Conservation (phyloP, 768 basidiomycete genomes). For the Lactarius psammicola region DNA sequence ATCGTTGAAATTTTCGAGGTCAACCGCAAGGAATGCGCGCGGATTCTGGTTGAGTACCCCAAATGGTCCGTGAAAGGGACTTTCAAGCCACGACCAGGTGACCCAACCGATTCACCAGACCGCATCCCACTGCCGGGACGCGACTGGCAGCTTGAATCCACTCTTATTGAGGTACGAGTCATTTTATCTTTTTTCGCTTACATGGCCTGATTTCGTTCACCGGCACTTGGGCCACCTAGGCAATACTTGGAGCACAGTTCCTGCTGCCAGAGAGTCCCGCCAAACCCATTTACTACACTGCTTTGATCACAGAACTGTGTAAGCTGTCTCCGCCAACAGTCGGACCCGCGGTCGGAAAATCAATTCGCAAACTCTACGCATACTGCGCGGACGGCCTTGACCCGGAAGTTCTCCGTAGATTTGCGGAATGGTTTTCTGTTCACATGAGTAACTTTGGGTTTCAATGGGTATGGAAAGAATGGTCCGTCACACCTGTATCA, state of each 20-base stretch:
- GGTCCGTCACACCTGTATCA: conserved; percentile 49
- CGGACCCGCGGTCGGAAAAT: conserved; percentile 95
- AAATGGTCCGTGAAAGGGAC: conserved; percentile 81
- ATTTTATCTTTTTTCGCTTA: not conserved
- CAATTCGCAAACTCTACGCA: conserved; percentile 82
- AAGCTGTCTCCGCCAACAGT: conserved; percentile 90
- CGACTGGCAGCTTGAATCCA: conserved; percentile 86
- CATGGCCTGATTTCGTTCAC: conserved; percentile 4
- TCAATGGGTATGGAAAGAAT: conserved; percentile 99
- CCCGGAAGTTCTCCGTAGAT: conserved; percentile 74
- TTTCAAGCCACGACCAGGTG: conserved; percentile 76
- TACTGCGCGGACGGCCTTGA: conserved; percentile 84
- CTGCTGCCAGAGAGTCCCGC: conserved; percentile 73
- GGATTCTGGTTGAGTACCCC: conserved; percentile 80
- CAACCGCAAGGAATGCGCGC: conserved; percentile 93
- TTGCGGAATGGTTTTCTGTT: conserved; percentile 92
- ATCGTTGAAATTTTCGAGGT: conserved; percentile 88
- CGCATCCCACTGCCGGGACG: conserved; percentile 53
- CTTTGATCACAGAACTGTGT: conserved; percentile 90
- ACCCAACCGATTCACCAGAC: conserved; percentile 45
- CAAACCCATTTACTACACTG: conserved; percentile 81
- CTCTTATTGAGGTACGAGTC: conserved; percentile 71
- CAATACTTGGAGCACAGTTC: conserved; percentile 70
- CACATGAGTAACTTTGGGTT: conserved; percentile 99
- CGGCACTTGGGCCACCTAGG: conserved; percentile 42